Evolutionary conservation across 1,284 basidiomycete genomes (phyloP), one percentile per base, ranked within the genome.

Genomic region (Exsudoporus floridanus): DNA sequence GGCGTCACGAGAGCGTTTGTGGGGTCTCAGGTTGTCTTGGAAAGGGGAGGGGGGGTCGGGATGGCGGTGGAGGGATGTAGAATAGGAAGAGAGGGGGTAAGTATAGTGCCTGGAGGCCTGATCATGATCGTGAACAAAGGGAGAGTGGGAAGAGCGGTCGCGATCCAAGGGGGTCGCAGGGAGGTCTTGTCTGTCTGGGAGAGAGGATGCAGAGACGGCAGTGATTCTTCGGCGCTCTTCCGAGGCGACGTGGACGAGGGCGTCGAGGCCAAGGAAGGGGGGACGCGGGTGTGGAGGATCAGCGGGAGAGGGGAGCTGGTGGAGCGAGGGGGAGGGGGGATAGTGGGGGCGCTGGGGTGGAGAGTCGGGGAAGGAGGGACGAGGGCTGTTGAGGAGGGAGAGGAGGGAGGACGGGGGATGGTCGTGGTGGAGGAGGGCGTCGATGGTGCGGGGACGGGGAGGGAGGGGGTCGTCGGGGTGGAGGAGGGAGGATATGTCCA

Each of bases 401-500:
- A 53, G 53, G 39, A 64, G 52, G 6, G 65, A 60, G 2, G 63
- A 14, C 27, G 57, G 54, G 0, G 51, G 55, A 1, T 52, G 42
- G 5, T 45, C 46, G 6, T 43, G 61, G 56, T 57, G 64, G 27
- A 63, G 47, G 43, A 61, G 60, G 9, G 57, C 55, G 31, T 67
- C 62, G 49, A 64, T 59, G 31, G 64, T 46, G 46, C 60, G 59
- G 14, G 63, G 63, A 36, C 56, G 37, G 18, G 39, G 44, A 4
- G 28, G n/a, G 28, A 18, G 44, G 7, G 31, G 14, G 14, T 31
- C 40, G 40, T 21, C 31, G 37, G 30, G 31, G 3, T 57, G 87
- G 36, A 88, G 77, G 40, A 89, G 79, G 14, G 84, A 85, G 9
- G 85, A 84, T 30, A 90, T 89, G 61, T 82, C 81, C 57, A 90